These are phyloP conservation scores for Spinacia oleracea DNA, from an alignment of 179 eudicot species.

Conservation along the genomic window DNA sequence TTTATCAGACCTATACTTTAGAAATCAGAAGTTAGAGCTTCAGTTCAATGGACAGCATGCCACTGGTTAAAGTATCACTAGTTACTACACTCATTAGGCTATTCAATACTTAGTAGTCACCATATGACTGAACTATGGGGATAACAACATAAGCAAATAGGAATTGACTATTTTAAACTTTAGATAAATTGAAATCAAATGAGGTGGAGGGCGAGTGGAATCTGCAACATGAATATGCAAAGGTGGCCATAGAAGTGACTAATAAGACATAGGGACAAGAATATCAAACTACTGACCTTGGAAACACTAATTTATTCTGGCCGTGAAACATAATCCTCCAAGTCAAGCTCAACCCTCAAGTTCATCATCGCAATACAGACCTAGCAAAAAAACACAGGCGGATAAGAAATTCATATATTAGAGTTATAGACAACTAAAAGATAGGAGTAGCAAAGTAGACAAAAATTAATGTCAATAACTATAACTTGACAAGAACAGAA, in stretches of 20 bases:
- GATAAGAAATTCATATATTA: background rate
- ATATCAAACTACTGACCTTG: constrained; percentile 53
- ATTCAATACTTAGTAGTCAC: no score
- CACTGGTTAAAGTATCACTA: no score
- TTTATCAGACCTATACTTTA: no score
- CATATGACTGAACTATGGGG: no score
- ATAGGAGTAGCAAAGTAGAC: background rate
- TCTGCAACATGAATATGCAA: background rate
- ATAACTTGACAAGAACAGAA: background rate
- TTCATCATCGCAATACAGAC: constrained; percentile 95
- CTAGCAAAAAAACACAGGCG: constrained; percentile 29
- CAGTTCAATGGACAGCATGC: no score
- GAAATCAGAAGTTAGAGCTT: no score
- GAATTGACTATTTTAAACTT: no score
- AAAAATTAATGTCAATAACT: background rate
- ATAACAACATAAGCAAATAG: no score
- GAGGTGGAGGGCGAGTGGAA: no score
- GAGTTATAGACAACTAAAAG: background rate
- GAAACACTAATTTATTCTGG: constrained; percentile 98
- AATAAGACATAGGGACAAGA: background rate
- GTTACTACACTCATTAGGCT: no score
- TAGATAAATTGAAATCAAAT: no score
- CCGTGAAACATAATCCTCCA: constrained; percentile 92
- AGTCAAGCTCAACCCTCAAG: constrained; percentile 85
- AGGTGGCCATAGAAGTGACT: background rate